phyloP scores from a whole-genome alignment of 2,329 filamentous ascomycete genomes.

The Phialemoniopsis sp. region DNA sequence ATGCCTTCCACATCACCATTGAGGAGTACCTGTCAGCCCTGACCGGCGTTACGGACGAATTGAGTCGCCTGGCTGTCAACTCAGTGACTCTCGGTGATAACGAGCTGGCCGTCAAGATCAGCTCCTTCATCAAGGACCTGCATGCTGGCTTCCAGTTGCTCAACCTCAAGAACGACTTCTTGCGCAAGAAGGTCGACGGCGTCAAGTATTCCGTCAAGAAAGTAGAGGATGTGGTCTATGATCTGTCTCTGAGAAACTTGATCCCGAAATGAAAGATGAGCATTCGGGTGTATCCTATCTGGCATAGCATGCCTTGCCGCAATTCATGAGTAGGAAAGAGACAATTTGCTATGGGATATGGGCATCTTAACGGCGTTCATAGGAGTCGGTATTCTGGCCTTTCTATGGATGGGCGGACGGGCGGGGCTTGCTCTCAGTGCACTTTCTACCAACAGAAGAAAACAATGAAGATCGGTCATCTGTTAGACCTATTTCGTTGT shows the following conservation, averaged over 20 bases:
- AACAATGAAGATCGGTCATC: no score
- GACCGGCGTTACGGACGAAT: constrained; percentile 83
- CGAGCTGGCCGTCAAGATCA: constrained; percentile 79
- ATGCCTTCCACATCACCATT: constrained; percentile 92
- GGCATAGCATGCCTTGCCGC: no score
- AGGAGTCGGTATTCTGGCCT: no score
- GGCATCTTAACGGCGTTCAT: no score
- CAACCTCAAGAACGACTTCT: constrained; percentile 92
- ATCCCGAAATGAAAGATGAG: constrained; percentile 39
- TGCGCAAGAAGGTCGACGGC: constrained; percentile 83
- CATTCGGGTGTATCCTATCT: no score
- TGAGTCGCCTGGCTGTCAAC: constrained; percentile 88
- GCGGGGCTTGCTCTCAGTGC: no score
- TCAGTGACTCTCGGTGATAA: constrained; percentile 90
- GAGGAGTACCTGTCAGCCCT: constrained; percentile 94
- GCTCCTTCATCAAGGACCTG: constrained; percentile 88
- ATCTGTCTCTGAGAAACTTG: constrained; percentile 81
- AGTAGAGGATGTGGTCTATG: constrained; percentile 97
- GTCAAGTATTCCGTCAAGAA: constrained; percentile 98
- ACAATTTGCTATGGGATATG: no score
- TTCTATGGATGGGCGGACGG: no score
- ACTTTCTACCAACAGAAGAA: no score
- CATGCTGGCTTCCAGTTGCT: constrained; percentile 95
- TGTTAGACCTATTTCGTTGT: no score
- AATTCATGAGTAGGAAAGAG: no score